Evolutionary conservation across 257 asterid genomes (phyloP), one percentile per base, ranked within the genome.

Genomic region (Solanum verrucosum): DNA sequence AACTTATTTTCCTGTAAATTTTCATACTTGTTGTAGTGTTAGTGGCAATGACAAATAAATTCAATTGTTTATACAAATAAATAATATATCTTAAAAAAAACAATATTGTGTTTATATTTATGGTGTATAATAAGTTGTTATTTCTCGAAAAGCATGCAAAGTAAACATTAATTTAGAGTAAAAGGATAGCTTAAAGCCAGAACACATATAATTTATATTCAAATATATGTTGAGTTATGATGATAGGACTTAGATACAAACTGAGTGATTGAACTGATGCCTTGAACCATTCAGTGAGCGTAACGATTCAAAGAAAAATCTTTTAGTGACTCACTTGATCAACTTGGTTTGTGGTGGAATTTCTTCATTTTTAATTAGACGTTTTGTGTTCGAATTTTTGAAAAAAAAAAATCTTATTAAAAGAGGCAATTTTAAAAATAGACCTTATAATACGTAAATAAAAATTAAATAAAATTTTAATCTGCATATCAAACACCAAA

Each of bases 381-480:
- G 4, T 67, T 27, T 27, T 13, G 9, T 2, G 2, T 68, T 27
- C 0, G 2, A 68, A 1, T 13, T 0, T 5, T 0, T 27, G 0
- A 65, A 65, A 23, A 21, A 2, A 63, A 21, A 56, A 63, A 21
- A 21, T 9, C 1, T 60, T 3, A 23, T 23, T 23, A 0, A 4
- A 9, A 23, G 3, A 0, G n/a, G 0, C 1, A 23, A n/a, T 25
- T 65, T 25, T 10, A 4, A n/a, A 68, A 68, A 27, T 12, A 29
- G 0, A 27, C 1, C 4, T 3, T 70, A 15, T 15, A 29, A 68
- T 15, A 12, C 20, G 2, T 7, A 6, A 27, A 68, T 68, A 3
- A 27, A 68, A 27, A 68, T 68, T 68, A 27, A 68, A 6, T 29
- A 0, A 6, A 29, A 0, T 15, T 6, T 15, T 0, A 68, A 27